A percentile compares a stretch with the other conserved stretches of the same genome.
These are phyloP conservation scores for Kwoniella shivajii DNA, from an alignment of 1,284 basidiomycete species.

Conservation along the genomic window DNA sequence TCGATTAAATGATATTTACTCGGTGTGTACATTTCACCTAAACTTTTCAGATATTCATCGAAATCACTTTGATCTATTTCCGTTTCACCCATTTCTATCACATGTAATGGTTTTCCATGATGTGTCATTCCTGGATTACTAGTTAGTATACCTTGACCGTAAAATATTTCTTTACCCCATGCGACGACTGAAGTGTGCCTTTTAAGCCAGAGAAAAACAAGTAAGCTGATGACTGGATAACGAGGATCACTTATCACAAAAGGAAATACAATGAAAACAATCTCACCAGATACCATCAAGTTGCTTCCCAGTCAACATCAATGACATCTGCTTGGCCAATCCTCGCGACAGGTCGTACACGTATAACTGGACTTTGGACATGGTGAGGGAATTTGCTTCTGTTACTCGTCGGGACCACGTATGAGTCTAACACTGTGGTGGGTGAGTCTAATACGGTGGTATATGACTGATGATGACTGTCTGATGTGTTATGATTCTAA, in stretches of 20 bases:
- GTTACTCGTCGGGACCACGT: no score
- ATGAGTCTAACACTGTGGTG: no score
- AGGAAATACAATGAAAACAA: not conserved
- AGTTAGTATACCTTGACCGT: conserved; percentile 76
- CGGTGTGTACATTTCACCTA: conserved; percentile 77
- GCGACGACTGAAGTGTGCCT: conserved; percentile 81
- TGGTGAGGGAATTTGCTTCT: conserved; percentile 10
- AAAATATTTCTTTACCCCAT: conserved; percentile 81
- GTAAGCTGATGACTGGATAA: not conserved
- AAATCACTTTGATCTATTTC: conserved; percentile 79
- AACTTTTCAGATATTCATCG: conserved; percentile 72
- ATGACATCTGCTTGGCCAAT: conserved; percentile 72
- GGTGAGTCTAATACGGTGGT: no score
- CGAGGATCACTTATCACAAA: not conserved
- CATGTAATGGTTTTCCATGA: conserved; percentile 74
- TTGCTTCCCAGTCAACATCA: conserved; percentile 77
- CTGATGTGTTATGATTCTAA: no score
- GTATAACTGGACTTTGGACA: conserved; percentile 69
- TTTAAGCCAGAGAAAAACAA: conserved; percentile 1
- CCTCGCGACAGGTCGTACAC: conserved; percentile 89
- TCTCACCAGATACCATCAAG: conserved; percentile 84
- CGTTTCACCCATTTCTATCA: conserved; percentile 80
- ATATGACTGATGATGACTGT: no score
- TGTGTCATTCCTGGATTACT: conserved; percentile 74
- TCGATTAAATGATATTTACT: conserved; percentile 90